phyloP scores from a whole-genome alignment of 2,329 filamentous ascomycete species.

The Diplodia mutila region DNA sequence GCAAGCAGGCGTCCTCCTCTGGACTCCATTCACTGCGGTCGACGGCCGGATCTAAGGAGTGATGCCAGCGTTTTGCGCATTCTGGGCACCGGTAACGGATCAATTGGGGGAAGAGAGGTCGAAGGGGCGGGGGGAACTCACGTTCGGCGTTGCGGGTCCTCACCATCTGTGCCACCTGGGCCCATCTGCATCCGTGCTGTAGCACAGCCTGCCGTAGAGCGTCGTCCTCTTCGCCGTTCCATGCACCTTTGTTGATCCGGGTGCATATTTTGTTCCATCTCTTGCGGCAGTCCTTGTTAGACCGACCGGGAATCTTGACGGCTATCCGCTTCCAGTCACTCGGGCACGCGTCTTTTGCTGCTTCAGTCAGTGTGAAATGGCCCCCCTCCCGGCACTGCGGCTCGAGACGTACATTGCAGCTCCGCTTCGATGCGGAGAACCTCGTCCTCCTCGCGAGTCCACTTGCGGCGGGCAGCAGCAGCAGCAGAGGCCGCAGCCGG shows the following conservation, averaged over 20 bases:
- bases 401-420: background rate
- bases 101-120: background rate
- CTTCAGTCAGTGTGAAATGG: background rate
- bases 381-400: background rate
- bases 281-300: slow-evolving; percentile 52
- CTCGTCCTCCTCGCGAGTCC: background rate
- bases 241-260: slow-evolving; percentile 48
- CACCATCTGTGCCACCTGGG: slow-evolving; percentile 47
- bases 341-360: background rate
- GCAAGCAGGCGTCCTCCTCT: slow-evolving; percentile 33
- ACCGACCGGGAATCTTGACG: slow-evolving; percentile 43
- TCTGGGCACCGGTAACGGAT: slow-evolving; percentile 37
- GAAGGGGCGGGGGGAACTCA: slow-evolving; percentile 31
- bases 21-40: slow-evolving; percentile 46
- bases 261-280: slow-evolving; percentile 47
- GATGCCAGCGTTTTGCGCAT: slow-evolving; percentile 54
- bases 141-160: slow-evolving; percentile 46
- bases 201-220: slow-evolving; percentile 41
- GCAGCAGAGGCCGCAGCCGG: background rate
- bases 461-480: background rate
- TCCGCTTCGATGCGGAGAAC: background rate
- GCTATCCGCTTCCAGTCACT: slow-evolving; percentile 45
- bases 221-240: slow-evolving; percentile 44
- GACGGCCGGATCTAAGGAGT: slow-evolving; percentile 48
- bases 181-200: slow-evolving; percentile 48